A percentile compares a stretch with the other conserved stretches of the same genome.
Conservation (phyloP, 1,284 basidiomycete species). For the Bondarzewia mesenterica region DNA sequence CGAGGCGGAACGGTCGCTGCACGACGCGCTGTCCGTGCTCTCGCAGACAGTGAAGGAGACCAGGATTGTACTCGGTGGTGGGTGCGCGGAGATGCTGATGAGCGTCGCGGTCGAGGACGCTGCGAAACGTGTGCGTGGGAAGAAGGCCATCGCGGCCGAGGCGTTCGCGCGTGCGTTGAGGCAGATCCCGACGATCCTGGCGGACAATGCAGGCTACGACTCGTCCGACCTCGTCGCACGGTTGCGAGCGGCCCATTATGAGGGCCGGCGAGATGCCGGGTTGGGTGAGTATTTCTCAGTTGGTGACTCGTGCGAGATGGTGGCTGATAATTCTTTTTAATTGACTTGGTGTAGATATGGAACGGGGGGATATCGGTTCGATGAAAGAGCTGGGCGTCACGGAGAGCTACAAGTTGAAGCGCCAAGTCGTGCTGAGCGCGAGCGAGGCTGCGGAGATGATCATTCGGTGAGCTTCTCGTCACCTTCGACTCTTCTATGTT, state of each 20-base stretch:
- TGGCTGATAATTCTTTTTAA: not conserved
- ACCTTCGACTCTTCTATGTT: not conserved
- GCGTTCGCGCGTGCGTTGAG: constrained; percentile 85
- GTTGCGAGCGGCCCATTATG: constrained; percentile 91
- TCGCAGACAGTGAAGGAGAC: constrained; percentile 99
- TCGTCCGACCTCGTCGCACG: constrained; percentile 91
- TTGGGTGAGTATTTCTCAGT: constrained; percentile 50
- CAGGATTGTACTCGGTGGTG: constrained; percentile 88
- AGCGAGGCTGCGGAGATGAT: constrained; percentile 99
- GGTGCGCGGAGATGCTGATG: constrained; percentile 98
- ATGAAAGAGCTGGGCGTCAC: constrained; percentile 89
- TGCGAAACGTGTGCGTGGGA: constrained; percentile 81
- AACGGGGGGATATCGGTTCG: constrained; percentile 75
- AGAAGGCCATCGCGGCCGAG: constrained; percentile 94
- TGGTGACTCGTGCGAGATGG: not conserved
- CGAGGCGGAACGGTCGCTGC: constrained; percentile 95
- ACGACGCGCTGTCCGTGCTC: constrained; percentile 95
- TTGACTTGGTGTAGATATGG: constrained; percentile 68
- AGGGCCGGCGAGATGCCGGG: constrained; percentile 79
- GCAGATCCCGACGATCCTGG: constrained; percentile 94
- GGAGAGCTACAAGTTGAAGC: constrained; percentile 96
- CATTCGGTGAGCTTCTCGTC: constrained; percentile 58
- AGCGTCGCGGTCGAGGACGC: constrained; percentile 89
- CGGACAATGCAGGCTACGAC: constrained; percentile 97
- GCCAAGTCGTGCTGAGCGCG: constrained; percentile 90